Conservation (phyloP, 805 yeast genomes). For the Lipomyces kockii region DNA sequence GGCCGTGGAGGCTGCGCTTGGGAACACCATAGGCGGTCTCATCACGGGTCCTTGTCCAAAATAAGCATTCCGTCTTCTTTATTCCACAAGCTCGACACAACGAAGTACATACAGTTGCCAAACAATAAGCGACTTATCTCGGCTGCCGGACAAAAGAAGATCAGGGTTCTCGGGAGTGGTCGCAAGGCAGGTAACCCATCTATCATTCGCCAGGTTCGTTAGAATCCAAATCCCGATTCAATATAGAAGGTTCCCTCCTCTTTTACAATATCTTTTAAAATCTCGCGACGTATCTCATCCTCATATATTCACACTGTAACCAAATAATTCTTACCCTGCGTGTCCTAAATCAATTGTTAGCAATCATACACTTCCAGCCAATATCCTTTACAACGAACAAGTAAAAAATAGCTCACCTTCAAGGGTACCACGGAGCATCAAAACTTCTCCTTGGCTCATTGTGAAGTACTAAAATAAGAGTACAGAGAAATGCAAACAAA, state of each 20-base stretch:
- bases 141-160: slow-evolving; percentile 95
- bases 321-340: slow-evolving; percentile 56
- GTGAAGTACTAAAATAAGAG: slow-evolving; percentile 2
- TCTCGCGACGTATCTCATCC: background rate
- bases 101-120: slow-evolving; percentile 71
- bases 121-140: slow-evolving; percentile 98
- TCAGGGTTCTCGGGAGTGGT: slow-evolving; percentile 98
- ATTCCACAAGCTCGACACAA: too few relatives aligned
- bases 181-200: slow-evolving; percentile 98
- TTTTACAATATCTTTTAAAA: background rate
- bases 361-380: slow-evolving; percentile 4
- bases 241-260: slow-evolving; percentile 41
- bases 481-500: background rate
- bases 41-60: slow-evolving; percentile 65
- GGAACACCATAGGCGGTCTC: slow-evolving; percentile 98
- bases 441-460: slow-evolving; percentile 37
- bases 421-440: slow-evolving; percentile 95
- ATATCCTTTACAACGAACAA: slow-evolving; percentile 19
- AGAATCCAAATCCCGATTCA: background rate
- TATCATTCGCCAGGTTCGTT: slow-evolving; percentile 36
- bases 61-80: background rate
- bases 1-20: slow-evolving; percentile 95
- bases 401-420: slow-evolving; percentile 61
- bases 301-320: slow-evolving; percentile 6
- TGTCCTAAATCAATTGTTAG: slow-evolving; percentile 52